These are phyloP conservation scores for Vinca minor DNA, from an alignment of 257 asterid species.

Conservation along the genomic window DNA sequence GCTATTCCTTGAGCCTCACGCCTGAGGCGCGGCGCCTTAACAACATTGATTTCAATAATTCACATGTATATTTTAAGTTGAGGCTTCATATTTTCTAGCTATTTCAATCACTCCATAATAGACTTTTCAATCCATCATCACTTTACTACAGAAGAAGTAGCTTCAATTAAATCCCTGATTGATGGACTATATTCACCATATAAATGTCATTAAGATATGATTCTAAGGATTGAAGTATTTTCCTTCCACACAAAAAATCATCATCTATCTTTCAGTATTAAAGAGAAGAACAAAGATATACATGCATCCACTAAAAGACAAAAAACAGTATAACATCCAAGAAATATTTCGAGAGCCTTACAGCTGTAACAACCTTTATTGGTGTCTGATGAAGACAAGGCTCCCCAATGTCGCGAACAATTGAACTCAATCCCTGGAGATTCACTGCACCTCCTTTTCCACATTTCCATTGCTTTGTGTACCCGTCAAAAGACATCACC, in stretches of 20 bases:
- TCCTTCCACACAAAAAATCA: background rate
- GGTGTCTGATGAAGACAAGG: conserved; percentile 91
- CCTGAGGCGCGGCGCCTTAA: too few species aligned
- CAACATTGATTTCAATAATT: too few species aligned
- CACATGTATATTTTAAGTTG: background rate
- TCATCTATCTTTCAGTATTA: background rate
- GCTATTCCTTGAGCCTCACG: too few species aligned
- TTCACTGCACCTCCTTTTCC: conserved; percentile 63
- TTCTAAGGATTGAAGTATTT: background rate
- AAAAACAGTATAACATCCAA: background rate
- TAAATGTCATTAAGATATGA: background rate
- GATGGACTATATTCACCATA: background rate
- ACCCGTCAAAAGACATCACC: conserved; percentile 80
- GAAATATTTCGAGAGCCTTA: conserved; percentile 35
- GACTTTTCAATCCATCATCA: background rate
- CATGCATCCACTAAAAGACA: background rate
- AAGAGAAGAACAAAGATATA: background rate
- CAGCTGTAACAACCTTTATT: conserved; percentile 67
- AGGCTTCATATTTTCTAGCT: background rate
- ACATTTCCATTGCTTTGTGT: conserved; percentile 78
- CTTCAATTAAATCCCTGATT: background rate
- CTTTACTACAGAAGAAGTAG: background rate
- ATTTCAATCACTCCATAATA: too few species aligned
- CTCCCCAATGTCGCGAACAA: conserved; percentile 89
- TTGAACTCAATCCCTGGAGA: conserved; percentile 72